Evolutionary conservation across 1,139 yeast genomes (phyloP), one percentile per base, ranked within the genome.

Genomic region (Yamadazyma triangularis): DNA sequence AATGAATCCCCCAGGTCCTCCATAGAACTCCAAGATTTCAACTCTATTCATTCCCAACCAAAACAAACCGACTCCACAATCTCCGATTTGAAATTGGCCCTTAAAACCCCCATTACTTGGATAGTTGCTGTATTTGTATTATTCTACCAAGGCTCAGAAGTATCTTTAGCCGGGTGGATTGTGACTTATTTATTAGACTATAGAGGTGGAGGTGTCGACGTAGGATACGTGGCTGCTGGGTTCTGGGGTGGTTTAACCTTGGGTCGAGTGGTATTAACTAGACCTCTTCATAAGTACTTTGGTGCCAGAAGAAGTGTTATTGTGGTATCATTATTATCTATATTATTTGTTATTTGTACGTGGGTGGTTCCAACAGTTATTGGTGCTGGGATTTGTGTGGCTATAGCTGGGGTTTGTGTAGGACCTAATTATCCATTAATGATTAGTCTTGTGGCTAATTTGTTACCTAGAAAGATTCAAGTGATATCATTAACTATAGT

Each of bases 191-290:
- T 80, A 45, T 64, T 77, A 27, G 73, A 70, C 30, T 75, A 74
- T 42, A 63, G 86, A 27, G 58, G 63, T 27, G 82, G 79, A 2
- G 52, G 58, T 31, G 47, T 57, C 3, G 53, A 69, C 4, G 68
- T 70, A 33, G 86, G 87, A 13, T 79, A 78, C 45, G 79, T 79
- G 19, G 73, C 83, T 2, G 74, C 86, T 7, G 87, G 87, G 0
- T 79, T 73, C 43, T 81, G 87, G 88, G 77, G 70, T 9, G 89
- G 88, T 5, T 56, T 81, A 23, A 77, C 86, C 0, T 23, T 77
- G 3, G 87, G 87, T 1, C 52, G 88, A 31, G 54, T 80, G 18
- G 39, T 64, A 5, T 54, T 78, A 18, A 69, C 77, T 2, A 49
- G 64, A 14, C 55, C 58, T 1, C 42, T 68, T 9, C 70, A 71